phyloP scores from a whole-genome alignment of 1,284 basidiomycete species.

The Apiotrichum domesticum region DNA sequence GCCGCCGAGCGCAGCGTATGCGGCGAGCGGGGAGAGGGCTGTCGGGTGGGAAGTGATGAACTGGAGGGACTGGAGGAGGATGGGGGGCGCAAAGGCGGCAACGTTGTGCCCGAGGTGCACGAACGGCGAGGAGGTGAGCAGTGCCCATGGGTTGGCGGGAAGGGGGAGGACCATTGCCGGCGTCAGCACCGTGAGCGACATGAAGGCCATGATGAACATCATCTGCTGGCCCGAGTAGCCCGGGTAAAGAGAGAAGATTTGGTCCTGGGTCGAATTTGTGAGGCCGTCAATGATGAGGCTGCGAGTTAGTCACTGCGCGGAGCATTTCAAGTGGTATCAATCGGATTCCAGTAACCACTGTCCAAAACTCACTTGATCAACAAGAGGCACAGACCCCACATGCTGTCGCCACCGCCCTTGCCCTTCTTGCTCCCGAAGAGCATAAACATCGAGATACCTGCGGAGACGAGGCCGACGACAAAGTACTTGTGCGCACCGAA shows the following conservation, averaged over 20 bases:
- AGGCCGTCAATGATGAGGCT: conserved; percentile 90
- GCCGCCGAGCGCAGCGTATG: conserved; percentile 86
- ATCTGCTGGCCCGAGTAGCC: conserved; percentile 76
- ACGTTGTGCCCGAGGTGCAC: neutral
- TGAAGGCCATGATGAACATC: conserved; percentile 90
- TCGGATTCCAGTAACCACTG: neutral
- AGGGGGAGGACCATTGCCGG: conserved; percentile 54
- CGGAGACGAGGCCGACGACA: conserved; percentile 85
- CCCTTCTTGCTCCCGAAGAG: conserved; percentile 53
- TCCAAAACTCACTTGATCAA: conserved; percentile 36
- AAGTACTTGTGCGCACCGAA: conserved; percentile 92
- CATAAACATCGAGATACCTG: conserved; percentile 95
- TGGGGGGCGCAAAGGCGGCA: conserved; percentile 52
- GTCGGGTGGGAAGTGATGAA: conserved; percentile 77
- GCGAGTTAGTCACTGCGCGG: neutral
- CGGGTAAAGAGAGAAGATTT: conserved; percentile 64
- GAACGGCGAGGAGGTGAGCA: conserved; percentile 11
- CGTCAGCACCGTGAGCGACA: conserved; percentile 58
- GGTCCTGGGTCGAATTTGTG: conserved; percentile 96
- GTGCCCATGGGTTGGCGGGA: conserved; percentile 22
- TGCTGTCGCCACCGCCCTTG: conserved; percentile 38
- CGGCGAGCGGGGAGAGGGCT: conserved; percentile 67
- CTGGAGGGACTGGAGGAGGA: conserved; percentile 61
- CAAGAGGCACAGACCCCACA: conserved; percentile 38
- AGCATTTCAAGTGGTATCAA: neutral